phyloP scores from a whole-genome alignment of 441 rosid species.

The Gossypium davidsonii region DNA sequence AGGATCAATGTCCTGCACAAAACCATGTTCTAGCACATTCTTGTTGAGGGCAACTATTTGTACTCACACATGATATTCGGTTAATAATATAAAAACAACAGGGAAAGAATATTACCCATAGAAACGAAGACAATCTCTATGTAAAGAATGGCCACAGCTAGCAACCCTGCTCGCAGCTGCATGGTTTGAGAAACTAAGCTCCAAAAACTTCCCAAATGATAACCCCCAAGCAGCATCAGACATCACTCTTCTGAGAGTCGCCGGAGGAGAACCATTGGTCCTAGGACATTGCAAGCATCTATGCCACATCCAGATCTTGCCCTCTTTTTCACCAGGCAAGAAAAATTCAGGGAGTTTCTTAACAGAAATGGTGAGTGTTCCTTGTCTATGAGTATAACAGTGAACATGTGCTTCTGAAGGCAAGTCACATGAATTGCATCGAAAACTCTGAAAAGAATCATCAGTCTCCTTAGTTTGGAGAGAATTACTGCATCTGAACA shows the following conservation, averaged over 20 bases:
- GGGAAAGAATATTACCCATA: conserved; percentile 63
- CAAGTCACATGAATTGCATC: conserved; percentile 82
- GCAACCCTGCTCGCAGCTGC: conserved; percentile 99
- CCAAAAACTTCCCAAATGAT: conserved; percentile 97
- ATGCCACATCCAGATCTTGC: conserved; percentile 99
- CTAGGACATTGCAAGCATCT: conserved; percentile 90
- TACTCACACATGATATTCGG: background rate
- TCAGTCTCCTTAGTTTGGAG: conserved; percentile 21
- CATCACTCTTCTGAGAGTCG: conserved; percentile 89
- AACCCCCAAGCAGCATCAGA: conserved; percentile 99
- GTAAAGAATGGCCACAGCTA: conserved; percentile 97
- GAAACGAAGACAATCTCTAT: conserved; percentile 99
- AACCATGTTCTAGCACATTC: background rate
- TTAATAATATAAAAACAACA: background rate
- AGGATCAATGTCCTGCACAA: background rate
- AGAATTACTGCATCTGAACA: background rate
- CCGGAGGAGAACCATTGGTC: conserved; percentile 76
- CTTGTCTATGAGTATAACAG: conserved; percentile 96
- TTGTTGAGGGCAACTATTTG: background rate
- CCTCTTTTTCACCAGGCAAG: conserved; percentile 86
- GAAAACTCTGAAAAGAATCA: conserved; percentile 43
- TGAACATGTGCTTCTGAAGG: conserved; percentile 98
- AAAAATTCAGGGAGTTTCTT: conserved; percentile 68
- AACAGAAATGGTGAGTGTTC: conserved; percentile 94
- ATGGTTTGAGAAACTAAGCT: conserved; percentile 98